Percentiles rank a stretch among this genome's conserved stretches.
Conservation (phyloP, 345 rosid species). For the Acer saccharum region DNA sequence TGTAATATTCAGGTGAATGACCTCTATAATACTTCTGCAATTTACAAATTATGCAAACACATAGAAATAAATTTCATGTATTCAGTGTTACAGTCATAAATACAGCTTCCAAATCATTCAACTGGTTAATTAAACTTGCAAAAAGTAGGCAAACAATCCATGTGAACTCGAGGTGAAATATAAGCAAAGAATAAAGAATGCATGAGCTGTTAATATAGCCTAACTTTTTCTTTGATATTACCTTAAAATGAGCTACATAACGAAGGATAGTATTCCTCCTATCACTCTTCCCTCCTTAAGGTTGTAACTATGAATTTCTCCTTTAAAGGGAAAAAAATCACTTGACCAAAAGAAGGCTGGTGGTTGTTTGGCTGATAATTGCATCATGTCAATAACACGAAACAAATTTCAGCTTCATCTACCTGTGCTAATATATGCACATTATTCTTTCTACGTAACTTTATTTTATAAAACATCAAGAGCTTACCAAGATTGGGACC, state of each 20-base stretch:
- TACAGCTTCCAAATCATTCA: neutral
- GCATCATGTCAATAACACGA: neutral
- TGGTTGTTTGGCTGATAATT: neutral
- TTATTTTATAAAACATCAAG: neutral
- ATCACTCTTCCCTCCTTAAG: too few species aligned
- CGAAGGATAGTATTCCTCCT: too few species aligned
- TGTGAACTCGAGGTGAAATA: neutral
- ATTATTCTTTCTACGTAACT: neutral
- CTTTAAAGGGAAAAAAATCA: too few species aligned
- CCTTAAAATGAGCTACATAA: neutral
- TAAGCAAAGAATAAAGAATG: neutral
- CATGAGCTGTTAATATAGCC: neutral
- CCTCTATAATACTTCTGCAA: neutral
- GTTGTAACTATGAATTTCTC: too few species aligned
- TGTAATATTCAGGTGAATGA: neutral
- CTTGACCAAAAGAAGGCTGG: neutral
- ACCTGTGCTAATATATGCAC: neutral
- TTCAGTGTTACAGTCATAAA: neutral
- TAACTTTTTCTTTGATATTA: neutral
- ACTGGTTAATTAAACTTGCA: neutral
- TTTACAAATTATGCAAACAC: neutral
- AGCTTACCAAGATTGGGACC: slow-evolving; percentile 70
- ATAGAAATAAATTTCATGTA: neutral
- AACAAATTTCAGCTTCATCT: slow-evolving; percentile 1
- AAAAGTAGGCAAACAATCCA: neutral